Conservation (phyloP, 495 filamentous ascomycete genomes). For the Tricharina praecox region DNA sequence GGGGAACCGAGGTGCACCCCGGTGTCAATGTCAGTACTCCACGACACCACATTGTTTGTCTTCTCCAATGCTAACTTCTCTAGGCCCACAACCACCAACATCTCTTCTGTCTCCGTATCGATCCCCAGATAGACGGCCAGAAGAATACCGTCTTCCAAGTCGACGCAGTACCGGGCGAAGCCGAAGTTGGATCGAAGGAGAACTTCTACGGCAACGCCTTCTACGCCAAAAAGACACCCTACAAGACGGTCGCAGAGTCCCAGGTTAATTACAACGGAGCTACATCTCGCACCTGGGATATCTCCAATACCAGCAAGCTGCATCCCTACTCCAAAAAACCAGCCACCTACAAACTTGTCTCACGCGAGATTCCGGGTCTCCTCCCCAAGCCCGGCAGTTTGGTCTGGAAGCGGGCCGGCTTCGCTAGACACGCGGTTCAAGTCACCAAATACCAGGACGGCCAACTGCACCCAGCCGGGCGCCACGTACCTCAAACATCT, state of each 20-base stretch:
- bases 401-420: conserved; percentile 88
- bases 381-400: conserved; percentile 71
- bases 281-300: conserved; percentile 79
- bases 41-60: neutral
- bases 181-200: conserved; percentile 57
- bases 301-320: conserved; percentile 65
- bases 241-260: conserved; percentile 51
- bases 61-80: conserved; percentile 25
- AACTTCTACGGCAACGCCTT: conserved; percentile 94
- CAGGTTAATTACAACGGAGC: conserved; percentile 67
- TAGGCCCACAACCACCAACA: conserved; percentile 80
- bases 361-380: conserved; percentile 59
- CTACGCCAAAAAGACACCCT: conserved; percentile 74
- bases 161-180: conserved; percentile 49
- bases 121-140: conserved; percentile 77
- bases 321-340: conserved; percentile 78
- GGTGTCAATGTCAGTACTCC: conserved; percentile 46
- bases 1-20: conserved; percentile 87
- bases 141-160: conserved; percentile 74
- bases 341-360: conserved; percentile 80
- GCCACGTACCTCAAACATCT: conserved; percentile 84
- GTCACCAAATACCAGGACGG: conserved; percentile 73
- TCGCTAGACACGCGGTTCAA: conserved; percentile 78
- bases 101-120: conserved; percentile 79
- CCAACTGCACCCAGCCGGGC: conserved; percentile 80